Conservation (phyloP, 2,329 filamentous ascomycete species). For the Dendryphion nanum region DNA sequence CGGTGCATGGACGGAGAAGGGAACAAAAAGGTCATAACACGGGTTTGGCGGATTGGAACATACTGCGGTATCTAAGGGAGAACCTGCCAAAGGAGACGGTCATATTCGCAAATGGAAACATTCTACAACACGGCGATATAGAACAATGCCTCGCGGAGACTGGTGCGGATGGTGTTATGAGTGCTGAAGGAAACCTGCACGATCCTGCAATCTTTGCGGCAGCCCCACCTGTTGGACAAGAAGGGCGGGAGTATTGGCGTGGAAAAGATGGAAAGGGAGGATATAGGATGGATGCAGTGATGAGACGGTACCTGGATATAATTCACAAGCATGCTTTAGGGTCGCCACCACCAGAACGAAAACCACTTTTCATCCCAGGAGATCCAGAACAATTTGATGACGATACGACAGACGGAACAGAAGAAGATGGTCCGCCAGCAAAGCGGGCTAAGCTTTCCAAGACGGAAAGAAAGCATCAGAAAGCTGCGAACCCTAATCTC, state of each 20-base stretch:
- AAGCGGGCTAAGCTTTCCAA: slow-evolving; percentile 39
- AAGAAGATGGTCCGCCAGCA: slow-evolving; percentile 31
- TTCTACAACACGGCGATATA: slow-evolving; percentile 77
- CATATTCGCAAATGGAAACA: slow-evolving; percentile 95
- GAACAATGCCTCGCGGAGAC: slow-evolving; percentile 75
- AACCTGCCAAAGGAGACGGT: slow-evolving; percentile 84
- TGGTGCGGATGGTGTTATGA: slow-evolving; percentile 91
- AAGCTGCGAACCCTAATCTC: slow-evolving; percentile 63
- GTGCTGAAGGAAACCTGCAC: slow-evolving; percentile 89
- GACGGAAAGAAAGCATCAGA: slow-evolving; percentile 48
- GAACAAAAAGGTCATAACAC: slow-evolving; percentile 97
- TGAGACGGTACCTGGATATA: slow-evolving; percentile 87
- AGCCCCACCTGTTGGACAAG: slow-evolving; percentile 61
- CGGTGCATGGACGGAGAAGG: slow-evolving; percentile 82
- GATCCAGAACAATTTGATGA: slow-evolving; percentile 36
- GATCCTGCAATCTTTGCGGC: slow-evolving; percentile 83
- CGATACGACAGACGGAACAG: slow-evolving; percentile 7
- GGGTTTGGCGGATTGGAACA: slow-evolving; percentile 87
- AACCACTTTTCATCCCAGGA: slow-evolving; percentile 69
- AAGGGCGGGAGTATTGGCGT: slow-evolving; percentile 80
- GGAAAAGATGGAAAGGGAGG: slow-evolving; percentile 76
- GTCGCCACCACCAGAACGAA: slow-evolving; percentile 61
- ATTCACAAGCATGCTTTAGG: slow-evolving; percentile 75
- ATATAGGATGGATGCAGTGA: slow-evolving; percentile 83
- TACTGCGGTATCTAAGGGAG: slow-evolving; percentile 78